phyloP scores from a whole-genome alignment of 73 alveolate genomes.

The Paramecium caudatum region DNA sequence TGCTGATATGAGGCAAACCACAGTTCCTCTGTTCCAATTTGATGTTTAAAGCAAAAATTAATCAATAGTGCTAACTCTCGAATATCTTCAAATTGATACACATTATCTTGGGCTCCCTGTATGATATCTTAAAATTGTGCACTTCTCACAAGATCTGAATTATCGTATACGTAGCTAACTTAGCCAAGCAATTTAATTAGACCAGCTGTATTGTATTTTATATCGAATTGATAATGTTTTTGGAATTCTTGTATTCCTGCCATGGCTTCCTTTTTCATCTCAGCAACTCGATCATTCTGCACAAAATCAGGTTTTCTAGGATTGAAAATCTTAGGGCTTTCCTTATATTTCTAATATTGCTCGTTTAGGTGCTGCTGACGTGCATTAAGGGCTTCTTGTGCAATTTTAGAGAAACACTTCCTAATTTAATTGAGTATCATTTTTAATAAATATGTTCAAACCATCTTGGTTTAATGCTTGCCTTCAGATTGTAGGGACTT shows the following conservation, averaged over 20 bases:
- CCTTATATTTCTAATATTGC: not conserved
- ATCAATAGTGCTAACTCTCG: conserved; percentile 18
- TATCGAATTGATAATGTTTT: conserved; percentile 14
- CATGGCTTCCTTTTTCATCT: conserved; percentile 20
- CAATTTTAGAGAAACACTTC: conserved; percentile 1
- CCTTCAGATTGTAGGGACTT: conserved; percentile 38
- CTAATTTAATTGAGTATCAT: conserved; percentile 50
- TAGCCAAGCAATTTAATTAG: conserved; percentile 28
- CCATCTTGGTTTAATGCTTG: conserved; percentile 22
- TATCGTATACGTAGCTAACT: conserved; percentile 46
- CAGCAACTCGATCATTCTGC: not conserved
- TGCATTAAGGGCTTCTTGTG: not conserved
- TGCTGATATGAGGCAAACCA: conserved; percentile 30
- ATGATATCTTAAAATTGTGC: conserved; percentile 1
- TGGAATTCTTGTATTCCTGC: conserved; percentile 3
- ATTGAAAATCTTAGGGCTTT: conserved; percentile 4
- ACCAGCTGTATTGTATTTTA: not conserved
- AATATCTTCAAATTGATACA: conserved; percentile 23
- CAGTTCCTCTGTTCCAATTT: conserved; percentile 8
- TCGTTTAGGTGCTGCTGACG: not conserved
- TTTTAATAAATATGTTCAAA: conserved; percentile 41
- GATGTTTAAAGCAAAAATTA: not conserved
- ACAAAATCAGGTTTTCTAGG: conserved; percentile 20
- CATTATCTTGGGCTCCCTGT: not conserved
- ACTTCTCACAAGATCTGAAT: not conserved